Percentiles rank a stretch among this genome's conserved stretches.
phyloP scores from a whole-genome alignment of 2,329 filamentous ascomycete species.

The Talaromyces sp. region DNA sequence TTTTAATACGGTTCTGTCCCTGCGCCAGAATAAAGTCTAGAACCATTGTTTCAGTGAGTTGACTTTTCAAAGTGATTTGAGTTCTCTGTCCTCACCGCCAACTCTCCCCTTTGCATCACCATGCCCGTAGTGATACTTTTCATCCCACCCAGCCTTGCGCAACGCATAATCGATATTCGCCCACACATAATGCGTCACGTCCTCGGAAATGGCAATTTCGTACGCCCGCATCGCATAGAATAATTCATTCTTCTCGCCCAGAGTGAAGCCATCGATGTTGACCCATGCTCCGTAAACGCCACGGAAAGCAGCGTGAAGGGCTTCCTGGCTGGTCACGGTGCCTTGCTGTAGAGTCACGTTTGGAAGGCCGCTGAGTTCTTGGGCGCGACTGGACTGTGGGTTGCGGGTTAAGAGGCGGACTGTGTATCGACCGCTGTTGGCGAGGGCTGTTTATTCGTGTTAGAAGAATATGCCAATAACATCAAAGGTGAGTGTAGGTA shows the following conservation, averaged over 20 bases:
- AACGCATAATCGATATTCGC: slow-evolving; percentile 16
- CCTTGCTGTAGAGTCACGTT: slow-evolving; percentile 48
- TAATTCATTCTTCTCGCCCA: slow-evolving; percentile 27
- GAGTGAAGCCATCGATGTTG: slow-evolving; percentile 52
- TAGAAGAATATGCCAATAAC: background rate
- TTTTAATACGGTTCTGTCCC: slow-evolving; percentile 12
- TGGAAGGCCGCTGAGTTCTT: slow-evolving; percentile 39
- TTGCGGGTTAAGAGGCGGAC: slow-evolving; percentile 49
- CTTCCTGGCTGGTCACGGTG: slow-evolving; percentile 41
- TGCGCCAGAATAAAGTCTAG: slow-evolving; percentile 8
- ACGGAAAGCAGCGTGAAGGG: slow-evolving; percentile 42
- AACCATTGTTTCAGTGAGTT: background rate
- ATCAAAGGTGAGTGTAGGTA: background rate
- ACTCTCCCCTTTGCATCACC: slow-evolving; percentile 9
- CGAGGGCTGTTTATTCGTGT: slow-evolving; percentile 3
- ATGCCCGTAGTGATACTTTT: slow-evolving; percentile 10
- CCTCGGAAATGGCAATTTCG: slow-evolving; percentile 39
- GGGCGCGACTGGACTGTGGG: slow-evolving; percentile 36
- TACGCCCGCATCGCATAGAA: slow-evolving; percentile 39
- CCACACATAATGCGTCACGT: slow-evolving; percentile 41
- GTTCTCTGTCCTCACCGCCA: background rate
- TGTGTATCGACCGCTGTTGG: slow-evolving; percentile 33
- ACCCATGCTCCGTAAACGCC: slow-evolving; percentile 47
- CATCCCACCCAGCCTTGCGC: slow-evolving; percentile 10
- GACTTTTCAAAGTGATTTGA: background rate